Base-by-base conservation (phyloP, 176 grass and related monocot genomes). In the Zoysia japonica region DNA sequence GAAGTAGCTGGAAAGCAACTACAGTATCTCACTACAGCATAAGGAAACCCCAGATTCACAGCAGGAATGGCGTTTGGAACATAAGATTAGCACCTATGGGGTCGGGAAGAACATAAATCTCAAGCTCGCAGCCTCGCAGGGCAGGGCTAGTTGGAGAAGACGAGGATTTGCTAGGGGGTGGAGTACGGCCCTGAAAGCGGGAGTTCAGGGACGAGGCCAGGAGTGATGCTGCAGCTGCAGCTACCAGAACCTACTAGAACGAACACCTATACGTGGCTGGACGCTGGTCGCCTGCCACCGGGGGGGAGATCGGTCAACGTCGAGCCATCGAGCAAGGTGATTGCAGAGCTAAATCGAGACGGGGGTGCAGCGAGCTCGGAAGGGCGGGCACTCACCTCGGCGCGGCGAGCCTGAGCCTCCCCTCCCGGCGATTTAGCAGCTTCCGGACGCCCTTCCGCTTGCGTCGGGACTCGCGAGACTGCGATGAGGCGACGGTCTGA, bases 361-460 rank as follows among this genome's bases (percentile, higher is more conserved):
- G 7, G 61, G 67, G 67, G 11, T 28, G 68, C 49, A 11, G 36
- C 13, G 16, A 72, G 49, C 49, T 54, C 12, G 14, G 36, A 15
- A 38, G 38, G 37, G 45, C 63, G 13, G 37, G 45, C 17, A 81
- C 78, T 86, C 53, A 86, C 78, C 78, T 86, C 46, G 16, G 63
- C 38, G 64, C 51, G 35, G 84, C 45, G 63, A 54, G 35, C 44
- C 52, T 60, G 63, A 54, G 35, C 44, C 52, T 60, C 61, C 44
- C n/a, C 19, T 61, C 38, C 6, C 3, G 38, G n/a, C 47, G 84
- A 81, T 81, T 75, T 45, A 63, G 54, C 78, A 70, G 71, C 54
- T 70, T 53, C 78, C 78, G 67, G 70, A 69, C 77, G 57, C 28
- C 56, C 28, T 65, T 68, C 75, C 16, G n/a, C 11, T 19, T 16